A percentile compares a stretch with the other conserved stretches of the same genome.
phyloP scores from a whole-genome alignment of 345 rosid genomes.

The Euphorbia tirucalli region DNA sequence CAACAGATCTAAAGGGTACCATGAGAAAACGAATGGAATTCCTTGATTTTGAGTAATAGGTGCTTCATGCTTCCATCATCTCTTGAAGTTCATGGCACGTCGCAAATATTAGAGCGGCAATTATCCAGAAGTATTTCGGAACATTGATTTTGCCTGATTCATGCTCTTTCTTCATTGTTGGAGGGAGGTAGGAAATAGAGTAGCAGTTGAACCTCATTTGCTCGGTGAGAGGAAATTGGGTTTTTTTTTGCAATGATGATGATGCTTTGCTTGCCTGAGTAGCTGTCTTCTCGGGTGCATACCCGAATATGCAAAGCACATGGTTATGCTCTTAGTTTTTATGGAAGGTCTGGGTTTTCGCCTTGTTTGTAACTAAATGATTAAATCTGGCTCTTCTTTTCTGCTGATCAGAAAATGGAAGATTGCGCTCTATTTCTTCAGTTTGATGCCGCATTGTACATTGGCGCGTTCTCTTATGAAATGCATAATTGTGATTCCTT shows the following conservation, averaged over 20 bases:
- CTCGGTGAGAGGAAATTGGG: too few relatives aligned
- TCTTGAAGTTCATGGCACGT: conserved; percentile 1
- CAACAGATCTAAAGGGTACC: conserved; percentile 49
- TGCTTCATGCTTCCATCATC: conserved; percentile 3
- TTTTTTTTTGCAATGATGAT: conserved; percentile 2
- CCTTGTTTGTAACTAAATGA: too few relatives aligned
- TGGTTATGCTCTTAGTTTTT: neutral
- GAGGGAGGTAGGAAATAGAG: neutral
- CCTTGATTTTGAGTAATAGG: conserved; percentile 51
- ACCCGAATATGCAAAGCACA: neutral
- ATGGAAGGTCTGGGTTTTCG: neutral
- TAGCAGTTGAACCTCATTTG: conserved; percentile 8
- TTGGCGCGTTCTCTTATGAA: neutral
- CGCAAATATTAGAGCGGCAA: conserved; percentile 29
- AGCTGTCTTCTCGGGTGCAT: neutral
- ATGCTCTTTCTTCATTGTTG: neutral
- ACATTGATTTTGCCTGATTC: conserved; percentile 1
- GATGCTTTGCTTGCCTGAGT: neutral
- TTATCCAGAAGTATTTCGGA: conserved; percentile 14
- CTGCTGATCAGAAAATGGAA: too few relatives aligned
- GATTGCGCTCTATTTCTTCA: neutral
- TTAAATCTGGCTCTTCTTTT: too few relatives aligned
- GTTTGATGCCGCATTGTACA: neutral
- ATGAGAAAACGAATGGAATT: conserved; percentile 71
- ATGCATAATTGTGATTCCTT: neutral